Conservation (phyloP, 2,329 filamentous ascomycete genomes). For the Calonectria hawksworthii region DNA sequence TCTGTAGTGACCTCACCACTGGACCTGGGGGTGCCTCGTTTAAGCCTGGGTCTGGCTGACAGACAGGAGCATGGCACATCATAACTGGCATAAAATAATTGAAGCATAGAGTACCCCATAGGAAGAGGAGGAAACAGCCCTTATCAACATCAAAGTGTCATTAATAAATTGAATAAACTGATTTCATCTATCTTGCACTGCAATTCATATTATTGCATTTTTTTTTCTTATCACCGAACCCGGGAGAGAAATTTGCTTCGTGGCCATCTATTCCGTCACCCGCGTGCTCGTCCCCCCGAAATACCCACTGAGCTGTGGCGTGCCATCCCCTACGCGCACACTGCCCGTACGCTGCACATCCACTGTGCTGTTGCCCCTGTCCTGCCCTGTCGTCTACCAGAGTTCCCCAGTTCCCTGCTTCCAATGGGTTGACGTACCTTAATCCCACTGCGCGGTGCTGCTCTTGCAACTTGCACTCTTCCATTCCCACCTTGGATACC, state of each 20-base stretch:
- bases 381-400: slow-evolving; percentile 26
- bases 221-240: background rate
- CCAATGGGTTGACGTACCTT: slow-evolving; percentile 16
- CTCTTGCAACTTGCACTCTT: slow-evolving; percentile 34
- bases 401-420: slow-evolving; percentile 1
- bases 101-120: background rate
- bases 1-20: slow-evolving; percentile 14
- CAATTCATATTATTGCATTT: background rate
- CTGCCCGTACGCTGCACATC: slow-evolving; percentile 8
- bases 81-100: background rate
- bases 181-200: background rate
- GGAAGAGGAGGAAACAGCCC: background rate
- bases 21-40: background rate
- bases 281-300: background rate
- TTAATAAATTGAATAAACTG: background rate
- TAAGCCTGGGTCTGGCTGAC: background rate
- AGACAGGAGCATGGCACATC: background rate
- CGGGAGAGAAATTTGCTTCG: background rate
- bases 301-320: slow-evolving; percentile 10
- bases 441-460: slow-evolving; percentile 7
- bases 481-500: slow-evolving; percentile 35
- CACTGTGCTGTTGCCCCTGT: slow-evolving; percentile 24
- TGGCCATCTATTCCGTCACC: background rate
- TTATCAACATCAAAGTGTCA: background rate
- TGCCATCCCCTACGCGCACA: background rate